A percentile compares a stretch with the other conserved stretches of the same genome.
Evolutionary conservation across 2,329 filamentous ascomycete species (phyloP).

Genomic region (Alternaria dauci): DNA sequence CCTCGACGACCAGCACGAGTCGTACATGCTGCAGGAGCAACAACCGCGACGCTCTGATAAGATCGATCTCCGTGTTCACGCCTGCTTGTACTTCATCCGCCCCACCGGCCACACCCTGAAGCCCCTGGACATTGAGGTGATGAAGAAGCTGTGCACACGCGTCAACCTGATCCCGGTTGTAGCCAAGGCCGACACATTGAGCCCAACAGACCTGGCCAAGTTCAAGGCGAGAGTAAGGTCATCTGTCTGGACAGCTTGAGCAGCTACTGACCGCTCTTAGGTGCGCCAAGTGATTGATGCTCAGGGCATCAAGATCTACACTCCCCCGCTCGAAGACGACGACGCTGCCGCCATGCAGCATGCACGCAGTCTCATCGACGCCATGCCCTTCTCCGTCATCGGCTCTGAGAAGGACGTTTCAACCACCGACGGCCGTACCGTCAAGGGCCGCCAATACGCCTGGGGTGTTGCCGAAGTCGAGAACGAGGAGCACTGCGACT

Average conservation of each 20-base stretch:
- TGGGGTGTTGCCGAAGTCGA: constrained; percentile 99
- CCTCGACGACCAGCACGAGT: constrained; percentile 99
- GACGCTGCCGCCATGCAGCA: constrained; percentile 96
- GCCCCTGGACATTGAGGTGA: constrained; percentile 98
- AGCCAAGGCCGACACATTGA: constrained; percentile 97
- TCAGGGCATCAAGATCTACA: constrained; percentile 99
- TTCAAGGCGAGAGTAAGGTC: constrained; percentile 90
- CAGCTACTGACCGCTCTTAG: constrained; percentile 57
- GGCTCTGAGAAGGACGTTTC: constrained; percentile 99
- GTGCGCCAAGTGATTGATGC: constrained; percentile 95
- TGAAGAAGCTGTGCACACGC: constrained; percentile 98
- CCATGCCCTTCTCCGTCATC: constrained; percentile 99
- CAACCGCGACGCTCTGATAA: constrained; percentile 97
- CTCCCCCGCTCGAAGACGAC: constrained; percentile 96
- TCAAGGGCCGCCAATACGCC: constrained; percentile 98
- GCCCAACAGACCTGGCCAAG: constrained; percentile 85
- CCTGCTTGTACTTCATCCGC: constrained; percentile 98
- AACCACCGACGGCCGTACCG: constrained; percentile 92
- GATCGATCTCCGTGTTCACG: constrained; percentile 98
- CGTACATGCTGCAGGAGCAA: constrained; percentile 99
- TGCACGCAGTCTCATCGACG: constrained; percentile 90
- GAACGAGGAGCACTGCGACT: constrained; percentile 99
- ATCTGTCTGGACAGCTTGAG: neutral
- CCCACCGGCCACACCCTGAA: constrained; percentile 98
- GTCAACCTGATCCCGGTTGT: constrained; percentile 99